These are phyloP conservation scores for Sanghuangporus sanghuang DNA, from an alignment of 1,284 basidiomycete genomes.

Conservation along the genomic window DNA sequence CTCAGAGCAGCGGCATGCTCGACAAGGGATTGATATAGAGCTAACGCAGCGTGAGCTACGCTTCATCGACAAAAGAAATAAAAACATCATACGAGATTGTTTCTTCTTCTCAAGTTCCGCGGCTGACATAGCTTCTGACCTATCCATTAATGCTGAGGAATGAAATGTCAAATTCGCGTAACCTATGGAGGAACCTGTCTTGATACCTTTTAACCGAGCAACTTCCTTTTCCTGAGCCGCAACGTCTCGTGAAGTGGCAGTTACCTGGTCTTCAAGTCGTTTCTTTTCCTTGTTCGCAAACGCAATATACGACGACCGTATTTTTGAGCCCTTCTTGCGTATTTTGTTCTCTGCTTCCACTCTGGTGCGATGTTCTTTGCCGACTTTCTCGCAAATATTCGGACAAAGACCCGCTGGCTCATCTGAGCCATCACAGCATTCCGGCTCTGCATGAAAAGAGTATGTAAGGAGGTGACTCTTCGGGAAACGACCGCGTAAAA, in stretches of 20 bases:
- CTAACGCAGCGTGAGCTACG: slow-evolving; percentile 41
- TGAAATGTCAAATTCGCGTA: background rate
- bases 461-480: background rate
- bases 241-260: slow-evolving; percentile 52
- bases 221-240: slow-evolving; percentile 66
- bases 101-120: slow-evolving; percentile 77
- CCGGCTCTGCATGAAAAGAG: slow-evolving; percentile 54
- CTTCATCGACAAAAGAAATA: background rate
- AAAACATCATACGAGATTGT: slow-evolving; percentile 64
- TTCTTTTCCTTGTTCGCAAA: slow-evolving; percentile 86
- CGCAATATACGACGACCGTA: slow-evolving; percentile 82
- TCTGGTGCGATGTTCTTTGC: slow-evolving; percentile 63
- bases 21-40: slow-evolving; percentile 74
- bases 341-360: slow-evolving; percentile 70
- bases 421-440: slow-evolving; percentile 98
- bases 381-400: slow-evolving; percentile 75
- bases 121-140: slow-evolving; percentile 68
- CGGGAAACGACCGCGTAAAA: slow-evolving; percentile 12
- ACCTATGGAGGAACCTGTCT: background rate
- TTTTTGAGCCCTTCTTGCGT: slow-evolving; percentile 84
- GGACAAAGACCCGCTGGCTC: slow-evolving; percentile 78
- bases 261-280: slow-evolving; percentile 61
- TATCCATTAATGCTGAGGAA: slow-evolving; percentile 56
- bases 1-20: slow-evolving; percentile 73
- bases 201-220: slow-evolving; percentile 54